Base-by-base conservation (phyloP, 1,284 basidiomycete genomes). In the Cutaneotrichosporon sp. region DNA sequence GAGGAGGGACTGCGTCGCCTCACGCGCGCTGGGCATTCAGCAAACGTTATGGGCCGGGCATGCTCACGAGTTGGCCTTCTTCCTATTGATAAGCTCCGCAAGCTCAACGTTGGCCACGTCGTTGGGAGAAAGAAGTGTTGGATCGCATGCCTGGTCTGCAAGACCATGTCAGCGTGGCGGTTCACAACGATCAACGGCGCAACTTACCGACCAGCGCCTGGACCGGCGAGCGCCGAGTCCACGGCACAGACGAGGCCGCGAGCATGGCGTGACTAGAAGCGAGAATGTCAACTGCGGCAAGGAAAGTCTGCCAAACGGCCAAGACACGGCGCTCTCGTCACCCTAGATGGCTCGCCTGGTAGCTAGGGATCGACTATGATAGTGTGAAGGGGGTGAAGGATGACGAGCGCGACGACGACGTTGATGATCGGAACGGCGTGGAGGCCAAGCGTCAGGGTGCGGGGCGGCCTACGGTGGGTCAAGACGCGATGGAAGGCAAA, bases 1-100 rank as follows among this genome's bases (percentile, higher is more conserved):
- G 3, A 73, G 63, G 1, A 73, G 80, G 4, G 86, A 78, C 33
- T 90, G 81, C 12, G 58, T 56, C 1, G 69, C 63, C 58, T 69
- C 71, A 44, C 70, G 58, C 8, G 69, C 65, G 45, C 66, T 68
- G 50, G 9, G 1, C 23, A 40, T 2, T 8, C 8, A 22, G 22
- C 5, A 37, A 10, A 15, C 8, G 18, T 8, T 15, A 3, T 5
- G 10, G 26, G 26, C 5, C 26, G 26, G 26, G 10, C 1, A 4
- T 9, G 79, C 88, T 63, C 75, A 93, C 88, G 83, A 91, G 78
- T 99, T 98, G 0, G 92, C 93, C 76, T 97, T 97, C 79, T 97
- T 97, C 62, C 80, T 79, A 74, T 94, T 96, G 76, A 99, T 85
- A 66, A 87, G 84, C 62, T 94, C 91, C 26, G 91, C 90, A 42